Conservation (phyloP, 768 basidiomycete species). For the Naganishia vaughanmartiniae region DNA sequence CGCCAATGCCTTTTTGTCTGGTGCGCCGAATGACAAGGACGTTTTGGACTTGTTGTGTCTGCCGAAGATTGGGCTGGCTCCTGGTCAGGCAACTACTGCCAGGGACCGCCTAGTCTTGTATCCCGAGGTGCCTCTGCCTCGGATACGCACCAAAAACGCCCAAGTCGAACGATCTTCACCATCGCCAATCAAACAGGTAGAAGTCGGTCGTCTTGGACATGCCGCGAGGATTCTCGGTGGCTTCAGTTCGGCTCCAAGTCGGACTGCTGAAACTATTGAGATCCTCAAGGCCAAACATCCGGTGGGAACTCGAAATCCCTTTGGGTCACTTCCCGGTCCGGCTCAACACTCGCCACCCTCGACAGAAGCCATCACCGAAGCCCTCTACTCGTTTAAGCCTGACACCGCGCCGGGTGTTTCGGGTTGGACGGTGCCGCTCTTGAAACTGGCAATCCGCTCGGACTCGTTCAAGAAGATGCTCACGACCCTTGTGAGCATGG, state of each 20-base stretch:
- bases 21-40: slow-evolving; percentile 7
- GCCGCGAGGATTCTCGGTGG: slow-evolving; percentile 21
- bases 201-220: slow-evolving; percentile 11
- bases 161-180: neutral
- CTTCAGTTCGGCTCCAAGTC: neutral
- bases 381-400: neutral
- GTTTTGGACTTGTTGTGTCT: slow-evolving; percentile 23
- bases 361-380: slow-evolving; percentile 4
- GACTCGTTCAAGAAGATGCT: slow-evolving; percentile 3
- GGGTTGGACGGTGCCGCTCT: slow-evolving; percentile 16
- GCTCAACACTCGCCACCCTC: neutral
- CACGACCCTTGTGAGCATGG: neutral
- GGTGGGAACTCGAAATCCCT: neutral
- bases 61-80: slow-evolving; percentile 25
- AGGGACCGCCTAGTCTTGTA: neutral
- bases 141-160: neutral
- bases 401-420: slow-evolving; percentile 20
- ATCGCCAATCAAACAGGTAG: slow-evolving; percentile 6
- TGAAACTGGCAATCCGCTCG: neutral
- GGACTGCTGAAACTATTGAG: neutral
- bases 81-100: slow-evolving; percentile 6
- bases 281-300: slow-evolving; percentile 1
- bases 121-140: slow-evolving; percentile 3
- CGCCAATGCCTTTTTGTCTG: slow-evolving; percentile 5
- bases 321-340: neutral